Conservation (phyloP, 108 stramenopile genomes). For the Fragilariopsis cylindrus region DNA sequence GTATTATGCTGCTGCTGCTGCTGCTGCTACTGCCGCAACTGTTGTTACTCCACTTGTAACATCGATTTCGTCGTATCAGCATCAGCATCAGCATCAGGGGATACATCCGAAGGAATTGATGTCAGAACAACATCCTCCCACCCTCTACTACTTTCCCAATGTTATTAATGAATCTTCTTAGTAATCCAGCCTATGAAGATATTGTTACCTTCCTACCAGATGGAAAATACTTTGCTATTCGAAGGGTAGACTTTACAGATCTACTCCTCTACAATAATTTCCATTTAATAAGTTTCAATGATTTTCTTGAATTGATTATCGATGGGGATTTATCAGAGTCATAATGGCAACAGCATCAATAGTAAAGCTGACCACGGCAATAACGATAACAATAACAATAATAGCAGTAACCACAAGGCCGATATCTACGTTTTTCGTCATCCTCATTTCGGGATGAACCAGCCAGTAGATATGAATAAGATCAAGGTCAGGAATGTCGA, state of each 20-base stretch:
- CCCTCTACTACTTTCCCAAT: conserved; percentile 31
- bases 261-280: conserved; percentile 74
- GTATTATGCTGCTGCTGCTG: background rate
- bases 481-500: conserved; percentile 25
- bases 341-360: conserved; percentile 21
- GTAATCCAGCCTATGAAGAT: conserved; percentile 46
- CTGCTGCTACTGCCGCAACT: no score
- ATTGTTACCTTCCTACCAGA: conserved; percentile 66
- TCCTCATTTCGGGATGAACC: conserved; percentile 56
- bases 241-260: conserved; percentile 58
- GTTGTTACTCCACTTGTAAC: background rate
- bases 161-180: conserved; percentile 43
- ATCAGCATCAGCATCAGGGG: background rate
- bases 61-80: background rate
- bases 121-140: conserved; percentile 4
- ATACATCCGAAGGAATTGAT: conserved; percentile 9
- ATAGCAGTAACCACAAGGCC: conserved; percentile 2
- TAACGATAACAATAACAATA: background rate
- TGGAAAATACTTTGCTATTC: conserved; percentile 66
- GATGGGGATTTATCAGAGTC: conserved; percentile 46
- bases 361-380: background rate
- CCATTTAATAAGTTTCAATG: conserved; percentile 30
- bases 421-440: conserved; percentile 69
- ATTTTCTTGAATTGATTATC: conserved; percentile 37
- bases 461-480: conserved; percentile 35